Base-by-base conservation (phyloP, 148 eudicot genomes). In the Rhododendron griersonianum region DNA sequence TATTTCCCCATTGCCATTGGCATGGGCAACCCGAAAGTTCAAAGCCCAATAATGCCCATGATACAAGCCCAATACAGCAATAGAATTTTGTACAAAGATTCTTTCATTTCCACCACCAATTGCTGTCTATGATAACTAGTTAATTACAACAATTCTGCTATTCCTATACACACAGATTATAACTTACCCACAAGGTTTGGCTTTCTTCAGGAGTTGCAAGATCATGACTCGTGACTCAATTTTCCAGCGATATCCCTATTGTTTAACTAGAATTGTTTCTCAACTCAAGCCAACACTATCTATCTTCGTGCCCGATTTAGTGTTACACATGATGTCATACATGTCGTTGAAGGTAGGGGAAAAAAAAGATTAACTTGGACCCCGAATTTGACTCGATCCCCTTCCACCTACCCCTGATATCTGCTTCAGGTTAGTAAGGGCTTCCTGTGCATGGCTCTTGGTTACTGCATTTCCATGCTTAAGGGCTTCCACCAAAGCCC, bases 401-500 rank as follows among this genome's bases (percentile, higher is more conserved):
- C 89, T 91, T 19, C 93, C 94, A 85, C 96, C 88, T 25, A 92
- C 89, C 48, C 92, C 94, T 61, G 96, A 94, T 51, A 94, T 78
- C 83, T 94, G 96, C 88, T 88, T 88, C 7, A 93, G 81, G 85
- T 90, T 89, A 14, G 96, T 94, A 30, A 94, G 92, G 28, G 93
- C 93, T 87, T 90, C 94, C 87, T 91, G 92, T 76, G 96, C 93
- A 87, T 88, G 88, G 39, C 83, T 90, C 86, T 89, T 90, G 8
- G 93, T 90, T 47, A 88, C 84, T 21, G 92, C 84, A 78, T 87
- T 91, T 50, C 96, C 96, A 75, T 90, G 90, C 89, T 90, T 92
- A 35, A 94, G 84, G 25, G 96, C 92, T 88, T 94, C 96, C 67
- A 91, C 93, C 84, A 93, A 87, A 80, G 96, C 94, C 88, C 89